Conservation (phyloP, 192 early-diverging fungal species). For the Linnemannia schmuckeri region DNA sequence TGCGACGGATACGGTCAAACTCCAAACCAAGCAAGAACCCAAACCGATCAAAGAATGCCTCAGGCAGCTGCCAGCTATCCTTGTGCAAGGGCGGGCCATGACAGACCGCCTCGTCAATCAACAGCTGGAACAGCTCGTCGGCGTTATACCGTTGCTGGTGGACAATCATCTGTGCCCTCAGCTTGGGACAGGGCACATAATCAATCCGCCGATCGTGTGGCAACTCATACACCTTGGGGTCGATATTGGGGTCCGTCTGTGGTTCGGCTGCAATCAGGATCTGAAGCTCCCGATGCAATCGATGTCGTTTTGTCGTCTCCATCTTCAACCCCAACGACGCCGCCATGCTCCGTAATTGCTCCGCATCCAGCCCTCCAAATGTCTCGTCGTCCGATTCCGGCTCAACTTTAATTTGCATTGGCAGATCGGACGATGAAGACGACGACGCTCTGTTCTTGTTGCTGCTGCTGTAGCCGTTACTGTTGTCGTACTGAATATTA, state of each 20-base stretch:
- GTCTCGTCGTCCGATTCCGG: slow-evolving; percentile 6
- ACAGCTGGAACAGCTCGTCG: slow-evolving; percentile 45
- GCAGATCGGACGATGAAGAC: neutral
- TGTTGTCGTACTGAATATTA: neutral
- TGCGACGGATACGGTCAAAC: slow-evolving; percentile 40
- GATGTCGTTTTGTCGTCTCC: slow-evolving; percentile 19
- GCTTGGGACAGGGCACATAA: slow-evolving; percentile 50
- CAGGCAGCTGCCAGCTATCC: slow-evolving; percentile 53
- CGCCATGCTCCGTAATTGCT: slow-evolving; percentile 13
- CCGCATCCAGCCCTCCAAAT: neutral
- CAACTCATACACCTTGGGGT: slow-evolving; percentile 44
- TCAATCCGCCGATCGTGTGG: slow-evolving; percentile 56
- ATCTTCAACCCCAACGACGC: slow-evolving; percentile 13
- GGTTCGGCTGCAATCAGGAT: slow-evolving; percentile 16
- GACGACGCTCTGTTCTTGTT: neutral
- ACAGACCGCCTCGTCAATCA: slow-evolving; percentile 47
- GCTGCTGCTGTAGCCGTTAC: neutral
- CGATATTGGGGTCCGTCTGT: slow-evolving; percentile 34
- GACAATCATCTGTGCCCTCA: slow-evolving; percentile 58
- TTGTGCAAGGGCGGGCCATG: slow-evolving; percentile 50
- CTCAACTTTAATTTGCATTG: neutral
- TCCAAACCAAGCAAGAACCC: slow-evolving; percentile 37
- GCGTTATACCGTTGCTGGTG: slow-evolving; percentile 40
- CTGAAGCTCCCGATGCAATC: slow-evolving; percentile 27
- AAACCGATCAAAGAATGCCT: slow-evolving; percentile 55